A percentile compares a stretch with the other conserved stretches of the same genome.
These are phyloP conservation scores for Lactifluus hygrophoroides DNA, from an alignment of 768 basidiomycete genomes.

Conservation along the genomic window DNA sequence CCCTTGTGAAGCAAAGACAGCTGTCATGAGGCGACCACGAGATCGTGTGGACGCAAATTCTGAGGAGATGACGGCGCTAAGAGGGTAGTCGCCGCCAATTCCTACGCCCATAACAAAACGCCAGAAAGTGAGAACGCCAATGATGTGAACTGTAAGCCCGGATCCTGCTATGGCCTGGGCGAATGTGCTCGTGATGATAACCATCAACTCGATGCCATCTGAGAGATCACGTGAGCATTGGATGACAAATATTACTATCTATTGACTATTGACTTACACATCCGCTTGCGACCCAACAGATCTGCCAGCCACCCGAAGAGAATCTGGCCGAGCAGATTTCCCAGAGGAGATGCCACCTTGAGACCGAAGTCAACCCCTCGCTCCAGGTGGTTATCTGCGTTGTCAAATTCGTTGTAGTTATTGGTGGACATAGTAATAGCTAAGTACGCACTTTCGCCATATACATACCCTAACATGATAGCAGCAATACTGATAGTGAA, in stretches of 20 bases:
- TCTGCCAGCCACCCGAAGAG: slow-evolving; percentile 39
- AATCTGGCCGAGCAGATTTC: slow-evolving; percentile 35
- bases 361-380: slow-evolving; percentile 35
- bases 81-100: slow-evolving; percentile 84
- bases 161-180: slow-evolving; percentile 70
- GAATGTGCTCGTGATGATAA: slow-evolving; percentile 74
- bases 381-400: too few species aligned
- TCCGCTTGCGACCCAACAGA: slow-evolving; percentile 36
- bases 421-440: too few species aligned
- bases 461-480: slow-evolving; percentile 76
- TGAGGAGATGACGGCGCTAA: slow-evolving; percentile 78
- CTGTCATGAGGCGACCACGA: slow-evolving; percentile 82
- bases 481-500: slow-evolving; percentile 86
- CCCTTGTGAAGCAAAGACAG: slow-evolving; percentile 81
- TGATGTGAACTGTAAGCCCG: slow-evolving; percentile 58
- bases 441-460: too few species aligned
- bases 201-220: slow-evolving; percentile 70
- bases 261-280: slow-evolving; percentile 49
- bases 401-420: too few species aligned
- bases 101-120: slow-evolving; percentile 78
- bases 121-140: slow-evolving; percentile 75
- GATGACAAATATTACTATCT: too few species aligned
- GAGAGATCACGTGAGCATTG: too few species aligned
- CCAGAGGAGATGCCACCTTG: slow-evolving; percentile 35
- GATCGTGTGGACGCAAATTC: slow-evolving; percentile 74